phyloP scores from a whole-genome alignment of 139 green algal species.

The Haematococcus lacustris region DNA sequence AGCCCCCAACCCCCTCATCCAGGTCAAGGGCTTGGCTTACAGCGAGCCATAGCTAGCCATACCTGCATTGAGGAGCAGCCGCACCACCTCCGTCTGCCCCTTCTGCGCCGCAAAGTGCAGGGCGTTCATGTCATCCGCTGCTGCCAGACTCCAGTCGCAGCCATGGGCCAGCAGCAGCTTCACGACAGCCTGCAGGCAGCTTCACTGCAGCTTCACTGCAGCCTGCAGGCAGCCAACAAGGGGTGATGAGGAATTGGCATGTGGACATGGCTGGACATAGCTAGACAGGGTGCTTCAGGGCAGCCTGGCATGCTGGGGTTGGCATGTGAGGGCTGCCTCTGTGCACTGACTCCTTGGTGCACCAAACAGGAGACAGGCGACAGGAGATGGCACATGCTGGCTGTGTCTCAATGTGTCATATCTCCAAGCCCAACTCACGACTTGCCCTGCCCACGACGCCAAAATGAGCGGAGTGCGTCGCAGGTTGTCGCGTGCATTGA shows the following conservation, averaged over 20 bases:
- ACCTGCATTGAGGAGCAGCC: conserved; percentile 49
- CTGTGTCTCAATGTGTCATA: background rate
- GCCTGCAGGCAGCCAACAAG: background rate
- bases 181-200: conserved; percentile 9
- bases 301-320: background rate
- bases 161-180: conserved; percentile 57
- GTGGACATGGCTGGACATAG: no score
- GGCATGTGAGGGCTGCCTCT: background rate
- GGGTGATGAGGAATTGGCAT: background rate
- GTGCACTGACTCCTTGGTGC: background rate
- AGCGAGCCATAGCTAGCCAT: no score
- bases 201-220: background rate
- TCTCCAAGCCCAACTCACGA: conserved; percentile 12
- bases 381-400: background rate
- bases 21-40: no score
- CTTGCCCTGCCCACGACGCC: conserved; percentile 68
- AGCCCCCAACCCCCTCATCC: no score
- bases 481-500: conserved; percentile 43
- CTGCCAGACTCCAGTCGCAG: conserved; percentile 17
- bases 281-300: background rate
- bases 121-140: conserved; percentile 66
- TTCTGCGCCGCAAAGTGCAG: conserved; percentile 70
- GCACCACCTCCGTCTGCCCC: conserved; percentile 41
- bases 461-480: conserved; percentile 62
- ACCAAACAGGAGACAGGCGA: no score